Base-by-base conservation (phyloP, 345 rosid genomes). In the Cardamine chenopodiifolia region DNA sequence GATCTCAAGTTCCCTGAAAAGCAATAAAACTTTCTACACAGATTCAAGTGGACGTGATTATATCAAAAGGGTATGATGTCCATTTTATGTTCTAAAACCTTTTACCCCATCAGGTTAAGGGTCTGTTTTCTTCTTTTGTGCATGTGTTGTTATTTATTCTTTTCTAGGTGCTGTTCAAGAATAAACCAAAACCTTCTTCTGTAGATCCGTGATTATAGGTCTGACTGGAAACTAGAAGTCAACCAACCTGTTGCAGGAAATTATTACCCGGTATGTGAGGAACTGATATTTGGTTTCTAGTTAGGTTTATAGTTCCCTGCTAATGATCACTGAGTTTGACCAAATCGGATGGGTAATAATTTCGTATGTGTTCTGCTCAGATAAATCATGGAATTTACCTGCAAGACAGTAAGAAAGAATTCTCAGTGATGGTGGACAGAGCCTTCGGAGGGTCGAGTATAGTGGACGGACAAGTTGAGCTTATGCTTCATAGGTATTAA, bases 181-280 rank as follows among this genome's bases (percentile, higher is more conserved):
- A 7, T 56, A 37, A 63, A 35, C 45, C 29, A 35, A 64, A 53
- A 26, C 15, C 44, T 55, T 31, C 62, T 77, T 64, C 72, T 40
- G 81, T 90, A 94, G 98, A 79, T 94, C 82, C 93, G 96, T 80
- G 96, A 94, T 78, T 86, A 88, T 77, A 84, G 98, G 77, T 55
- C 89, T 26, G 98, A 94, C 78, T 94, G 98, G 98, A 77, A 91
- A 65, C 86, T 94, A 66, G 84, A 94, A 85, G 98, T 94, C 78
- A 78, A 88, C 82, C 90, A 94, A 81, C 98, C 95, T 19, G 84
- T 85, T 56, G 92, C 97, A 76, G 98, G 97, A 83, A 94, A 94
- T 72, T 94, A 94, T 78, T 94, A 94, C 78, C 98, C 97, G 19
- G 98, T 91, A 87, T 77, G 88, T 81, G 48, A 47, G 39, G 39